Base-by-base conservation (phyloP, 2,329 filamentous ascomycete species). In the Dactylellina parvicollis region DNA sequence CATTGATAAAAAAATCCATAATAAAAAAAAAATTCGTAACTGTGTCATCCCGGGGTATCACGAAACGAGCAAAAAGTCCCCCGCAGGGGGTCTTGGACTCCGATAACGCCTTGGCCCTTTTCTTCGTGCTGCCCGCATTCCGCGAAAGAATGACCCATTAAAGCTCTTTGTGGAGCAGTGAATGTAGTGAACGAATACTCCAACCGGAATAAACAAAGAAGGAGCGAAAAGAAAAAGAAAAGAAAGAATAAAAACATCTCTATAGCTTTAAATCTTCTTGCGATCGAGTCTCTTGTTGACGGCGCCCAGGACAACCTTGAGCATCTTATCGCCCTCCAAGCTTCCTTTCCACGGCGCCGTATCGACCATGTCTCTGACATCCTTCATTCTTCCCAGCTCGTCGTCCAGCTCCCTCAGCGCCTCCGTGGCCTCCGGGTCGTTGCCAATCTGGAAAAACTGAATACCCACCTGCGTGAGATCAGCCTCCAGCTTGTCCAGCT, bases 381-480 rank as follows among this genome's bases (percentile, higher is more conserved):
- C 83, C 28, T 84, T 82, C 28, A 84, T 82, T 42, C 85, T 83
- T 1, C 81, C 82, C 34, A 95, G 81, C 2, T 86, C 85, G 79
- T 97, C 91, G 79, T 98, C 94, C 5, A 98, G 84, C 49, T 88
- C 84, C 76, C 86, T 82, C 38, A 98, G 83, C 62, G 89, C 87
- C 76, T 84, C 81, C 1, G 84, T 83, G 0, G 93, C 94, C 0
- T 81, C 82, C 0, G 82, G 79, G 76, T 96, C 91, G 54, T 86
- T 85, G 65, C 95, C 94, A 46, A 98, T 90, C 81, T 97, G 94
- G 83, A 98, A 96, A 83, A 98, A 98, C 80, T 98, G 94, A 65
- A 98, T 87, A 32, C 94, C 94, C 7, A 97, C 84, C 82, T 98
- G 95, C 84, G 90, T 90, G 0, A 88, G 85, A 2, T 89, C 87